Percentiles rank a stretch among this genome's conserved stretches.
Evolutionary conservation across 805 yeast genomes (phyloP).

Genomic region (Maudiozyma turicensis): DNA sequence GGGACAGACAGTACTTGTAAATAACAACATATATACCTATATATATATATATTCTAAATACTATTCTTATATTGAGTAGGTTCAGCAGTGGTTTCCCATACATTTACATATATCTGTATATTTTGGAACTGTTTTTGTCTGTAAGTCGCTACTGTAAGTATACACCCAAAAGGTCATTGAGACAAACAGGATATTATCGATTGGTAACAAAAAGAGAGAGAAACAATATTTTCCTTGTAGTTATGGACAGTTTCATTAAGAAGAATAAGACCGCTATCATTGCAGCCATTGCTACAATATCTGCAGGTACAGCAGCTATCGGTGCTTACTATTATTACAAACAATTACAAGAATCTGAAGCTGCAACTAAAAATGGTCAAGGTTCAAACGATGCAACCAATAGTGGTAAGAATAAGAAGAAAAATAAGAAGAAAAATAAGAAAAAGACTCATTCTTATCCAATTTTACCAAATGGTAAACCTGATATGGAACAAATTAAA

Average conservation of each 20-base stretch:
- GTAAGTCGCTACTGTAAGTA: too few species aligned
- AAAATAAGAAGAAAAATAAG: conserved; percentile 68
- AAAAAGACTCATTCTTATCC: conserved; percentile 57
- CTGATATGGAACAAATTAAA: conserved; percentile 39
- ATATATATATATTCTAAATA: too few species aligned
- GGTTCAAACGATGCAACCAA: too few species aligned
- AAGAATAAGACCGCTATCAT: conserved; percentile 52
- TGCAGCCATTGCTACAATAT: conserved; percentile 51
- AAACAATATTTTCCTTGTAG: neutral
- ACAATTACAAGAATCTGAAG: conserved; percentile 20
- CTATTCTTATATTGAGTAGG: too few species aligned
- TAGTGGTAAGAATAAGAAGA: conserved; percentile 30
- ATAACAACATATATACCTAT: too few species aligned
- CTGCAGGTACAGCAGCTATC: conserved; percentile 54
- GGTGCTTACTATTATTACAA: conserved; percentile 48
- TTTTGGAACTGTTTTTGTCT: too few species aligned
- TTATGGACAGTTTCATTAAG: conserved; percentile 26
- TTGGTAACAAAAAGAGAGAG: neutral
- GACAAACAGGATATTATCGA: neutral
- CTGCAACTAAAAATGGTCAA: neutral
- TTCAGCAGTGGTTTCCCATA: too few species aligned
- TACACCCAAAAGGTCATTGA: too few species aligned
- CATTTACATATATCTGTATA: too few species aligned
- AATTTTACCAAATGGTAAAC: conserved; percentile 46
- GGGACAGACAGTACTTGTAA: too few species aligned